These are phyloP conservation scores for Periconia macrospinosa DNA, from an alignment of 2,329 filamentous ascomycete species.

Conservation along the genomic window DNA sequence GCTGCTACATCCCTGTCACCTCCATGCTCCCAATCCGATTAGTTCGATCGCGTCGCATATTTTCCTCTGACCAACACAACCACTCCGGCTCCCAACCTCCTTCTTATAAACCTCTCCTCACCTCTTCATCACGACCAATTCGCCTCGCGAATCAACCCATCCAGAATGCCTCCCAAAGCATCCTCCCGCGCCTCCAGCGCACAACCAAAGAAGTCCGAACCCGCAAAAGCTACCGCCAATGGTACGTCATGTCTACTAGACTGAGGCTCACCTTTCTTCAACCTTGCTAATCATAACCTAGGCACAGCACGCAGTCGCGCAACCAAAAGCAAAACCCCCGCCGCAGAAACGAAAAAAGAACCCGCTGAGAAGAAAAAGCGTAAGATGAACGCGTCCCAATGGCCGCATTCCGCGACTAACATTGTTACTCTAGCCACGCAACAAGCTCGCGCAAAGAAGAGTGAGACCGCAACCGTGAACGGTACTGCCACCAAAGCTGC, in stretches of 20 bases:
- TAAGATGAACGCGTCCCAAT: background rate
- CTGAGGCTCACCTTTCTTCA: background rate
- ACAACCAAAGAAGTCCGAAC: constrained; percentile 23
- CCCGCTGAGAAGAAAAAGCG: background rate
- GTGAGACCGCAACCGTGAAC: background rate
- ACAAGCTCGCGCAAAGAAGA: background rate
- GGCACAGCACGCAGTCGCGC: constrained; percentile 26
- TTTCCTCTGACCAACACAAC: constrained; percentile 23
- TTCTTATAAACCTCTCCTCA: background rate
- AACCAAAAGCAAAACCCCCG: constrained; percentile 25
- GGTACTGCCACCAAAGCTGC: constrained; percentile 10
- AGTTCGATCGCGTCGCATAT: constrained; percentile 1
- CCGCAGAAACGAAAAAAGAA: background rate
- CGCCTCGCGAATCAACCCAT: background rate
- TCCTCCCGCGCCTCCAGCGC: constrained; percentile 27
- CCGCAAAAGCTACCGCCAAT: constrained; percentile 29
- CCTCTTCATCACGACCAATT: background rate
- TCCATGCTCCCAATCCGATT: constrained; percentile 8
- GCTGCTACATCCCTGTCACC: constrained; percentile 8
- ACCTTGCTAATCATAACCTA: constrained; percentile 17
- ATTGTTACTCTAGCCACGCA: constrained; percentile 6
- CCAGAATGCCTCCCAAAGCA: constrained; percentile 33
- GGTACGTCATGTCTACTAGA: constrained; percentile 23
- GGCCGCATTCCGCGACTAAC: constrained; percentile 1
- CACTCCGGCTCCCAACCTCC: constrained; percentile 23